Percentiles rank a stretch among this genome's conserved stretches.
These are phyloP conservation scores for Yarrowia sp. DNA, from an alignment of 805 yeast genomes.

Conservation along the genomic window DNA sequence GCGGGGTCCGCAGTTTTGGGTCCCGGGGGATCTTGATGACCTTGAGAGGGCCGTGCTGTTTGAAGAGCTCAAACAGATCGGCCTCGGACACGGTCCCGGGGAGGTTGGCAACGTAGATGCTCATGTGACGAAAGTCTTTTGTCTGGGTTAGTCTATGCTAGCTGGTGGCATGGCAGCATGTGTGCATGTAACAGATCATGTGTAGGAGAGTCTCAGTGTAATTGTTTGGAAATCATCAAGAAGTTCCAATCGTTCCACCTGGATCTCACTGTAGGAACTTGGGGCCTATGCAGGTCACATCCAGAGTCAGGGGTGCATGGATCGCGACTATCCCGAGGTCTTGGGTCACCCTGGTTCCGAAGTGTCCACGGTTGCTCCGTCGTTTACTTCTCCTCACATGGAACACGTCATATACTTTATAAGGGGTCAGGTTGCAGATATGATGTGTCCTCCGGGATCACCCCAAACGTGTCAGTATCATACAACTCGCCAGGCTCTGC, in stretches of 20 bases:
- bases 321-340: too few species aligned
- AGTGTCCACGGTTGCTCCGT: too few species aligned
- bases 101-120: slow-evolving; percentile 76
- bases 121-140: not conserved
- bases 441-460: too few species aligned
- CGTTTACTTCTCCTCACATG: too few species aligned
- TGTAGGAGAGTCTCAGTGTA: not conserved
- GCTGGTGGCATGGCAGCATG: not conserved
- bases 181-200: not conserved
- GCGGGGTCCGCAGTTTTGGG: slow-evolving; percentile 78
- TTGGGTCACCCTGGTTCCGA: too few species aligned
- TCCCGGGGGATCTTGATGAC: slow-evolving; percentile 91
- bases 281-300: too few species aligned
- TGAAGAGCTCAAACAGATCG: slow-evolving; percentile 60
- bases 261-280: too few species aligned
- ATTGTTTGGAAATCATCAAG: too few species aligned
- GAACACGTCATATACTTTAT: not conserved
- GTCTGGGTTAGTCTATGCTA: not conserved
- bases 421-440: too few species aligned
- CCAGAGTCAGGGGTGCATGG: too few species aligned
- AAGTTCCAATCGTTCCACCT: too few species aligned
- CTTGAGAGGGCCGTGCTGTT: slow-evolving; percentile 72
- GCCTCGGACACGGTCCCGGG: slow-evolving; percentile 70
- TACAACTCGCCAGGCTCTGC: not conserved
- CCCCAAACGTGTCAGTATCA: too few species aligned